Base-by-base conservation (phyloP, 1,284 basidiomycete genomes). In the Apiotrichum veenhuisii region DNA sequence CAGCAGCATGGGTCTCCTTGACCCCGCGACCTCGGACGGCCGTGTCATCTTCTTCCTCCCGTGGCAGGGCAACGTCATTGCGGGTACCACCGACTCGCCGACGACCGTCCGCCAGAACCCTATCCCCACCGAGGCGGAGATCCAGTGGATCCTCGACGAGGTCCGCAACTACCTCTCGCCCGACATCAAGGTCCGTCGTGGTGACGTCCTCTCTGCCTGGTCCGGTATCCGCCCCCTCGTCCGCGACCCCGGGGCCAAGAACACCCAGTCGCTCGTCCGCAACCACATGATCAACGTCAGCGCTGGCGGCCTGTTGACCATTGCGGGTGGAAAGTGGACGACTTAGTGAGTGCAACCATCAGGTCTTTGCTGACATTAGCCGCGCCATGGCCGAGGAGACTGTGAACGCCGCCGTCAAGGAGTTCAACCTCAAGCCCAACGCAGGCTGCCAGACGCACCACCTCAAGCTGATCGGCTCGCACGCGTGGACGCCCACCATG, bases 21-120 rank as follows among this genome's bases (percentile, higher is more conserved):
- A 98, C 78, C 95, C 95, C 0, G 83, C 90, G 12, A 98, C 95
- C 10, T 93, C 89, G 0, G 95, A 98, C 67, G 95, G 95, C 1
- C 87, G 95, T 45, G 94, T 98, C 59, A 95, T 98, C 72, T 98
- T 98, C 83, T 97, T 98, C 84, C 83, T 98, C 22, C 95, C 95
- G 0, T 98, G 95, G 95, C 89, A 97, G 79, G 95, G 95, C 23
- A 91, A 90, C 78, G 94, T 93, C 48, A 95, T 98, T 62, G 95
- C 95, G 3, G 95, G 94, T 26, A 98, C 95, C 8, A 98, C 95
- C 22, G 95, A 98, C 76, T 84, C 89, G 0, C 88, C 91, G 1
- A 85, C 88, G 0, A 77, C 78, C 3, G 89, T 97, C 55, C 83
- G 84, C 53, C 82, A 85, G 49, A 87, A 95, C 68, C 94, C 95